Conservation (phyloP, 345 rosid genomes). For the Pistacia vera region DNA sequence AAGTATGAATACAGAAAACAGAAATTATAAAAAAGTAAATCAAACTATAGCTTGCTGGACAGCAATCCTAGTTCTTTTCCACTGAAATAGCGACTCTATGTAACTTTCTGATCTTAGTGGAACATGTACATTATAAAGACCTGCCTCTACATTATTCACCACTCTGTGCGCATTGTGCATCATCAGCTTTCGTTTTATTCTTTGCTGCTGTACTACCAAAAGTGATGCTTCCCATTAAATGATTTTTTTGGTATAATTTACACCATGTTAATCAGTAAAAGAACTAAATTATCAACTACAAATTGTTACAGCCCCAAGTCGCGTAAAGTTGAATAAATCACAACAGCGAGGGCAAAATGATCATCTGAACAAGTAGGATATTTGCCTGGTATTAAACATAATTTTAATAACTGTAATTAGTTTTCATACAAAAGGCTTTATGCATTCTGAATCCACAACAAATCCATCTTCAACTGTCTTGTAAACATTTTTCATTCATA, state of each 20-base stretch:
- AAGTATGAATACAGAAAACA: no score
- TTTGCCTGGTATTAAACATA: no score
- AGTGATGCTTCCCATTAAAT: conserved; percentile 24
- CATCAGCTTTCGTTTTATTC: conserved; percentile 17
- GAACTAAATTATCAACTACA: no score
- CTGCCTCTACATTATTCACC: not conserved
- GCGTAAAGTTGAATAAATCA: no score
- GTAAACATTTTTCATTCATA: not conserved
- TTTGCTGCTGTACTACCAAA: conserved; percentile 39
- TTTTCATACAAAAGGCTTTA: not conserved
- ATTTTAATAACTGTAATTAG: no score
- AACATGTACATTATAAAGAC: not conserved
- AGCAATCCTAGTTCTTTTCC: not conserved
- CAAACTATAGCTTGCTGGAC: not conserved
- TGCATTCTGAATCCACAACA: not conserved
- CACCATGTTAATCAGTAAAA: no score
- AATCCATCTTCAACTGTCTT: not conserved
- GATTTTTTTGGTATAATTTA: no score
- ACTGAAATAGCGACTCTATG: not conserved
- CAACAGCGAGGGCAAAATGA: no score
- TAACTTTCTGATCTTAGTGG: not conserved
- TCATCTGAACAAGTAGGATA: no score
- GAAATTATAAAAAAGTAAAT: not conserved
- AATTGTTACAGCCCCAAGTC: no score
- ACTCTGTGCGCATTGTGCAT: not conserved